These are phyloP conservation scores for Tuber umbilicatum DNA, from an alignment of 495 filamentous ascomycete species.

Conservation along the genomic window DNA sequence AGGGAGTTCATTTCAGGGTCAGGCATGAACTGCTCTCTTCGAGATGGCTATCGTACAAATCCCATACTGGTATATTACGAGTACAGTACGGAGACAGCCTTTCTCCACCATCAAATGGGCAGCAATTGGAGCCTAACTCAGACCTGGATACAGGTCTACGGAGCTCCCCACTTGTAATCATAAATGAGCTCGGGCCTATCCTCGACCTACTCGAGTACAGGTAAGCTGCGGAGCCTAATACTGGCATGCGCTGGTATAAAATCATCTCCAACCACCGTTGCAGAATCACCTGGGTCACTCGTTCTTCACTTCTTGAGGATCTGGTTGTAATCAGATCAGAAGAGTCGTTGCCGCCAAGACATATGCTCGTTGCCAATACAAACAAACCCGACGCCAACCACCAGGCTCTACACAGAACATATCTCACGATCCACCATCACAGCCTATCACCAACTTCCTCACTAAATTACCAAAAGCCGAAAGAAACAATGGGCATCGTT, in stretches of 20 bases:
- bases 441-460: constrained; percentile 1
- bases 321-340: too few relatives aligned
- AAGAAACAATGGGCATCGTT: constrained; percentile 31
- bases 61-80: neutral
- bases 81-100: neutral
- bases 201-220: neutral
- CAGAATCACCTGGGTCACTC: neutral
- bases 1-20: neutral
- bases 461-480: neutral
- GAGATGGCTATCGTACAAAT: neutral
- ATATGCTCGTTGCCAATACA: constrained; percentile 34
- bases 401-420: neutral
- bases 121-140: neutral
- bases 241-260: neutral
- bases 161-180: neutral
- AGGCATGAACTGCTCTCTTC: neutral
- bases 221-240: neutral
- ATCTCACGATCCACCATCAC: constrained; percentile 5
- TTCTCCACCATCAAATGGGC: neutral
- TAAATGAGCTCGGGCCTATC: neutral
- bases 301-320: neutral
- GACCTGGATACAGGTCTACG: neutral
- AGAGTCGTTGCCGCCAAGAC: constrained; percentile 24
- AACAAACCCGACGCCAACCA: constrained; percentile 22
- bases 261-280: neutral